A percentile compares a stretch with the other conserved stretches of the same genome.
phyloP scores from a whole-genome alignment of 352 stramenopile genomes.

The Blastocystis sp. region DNA sequence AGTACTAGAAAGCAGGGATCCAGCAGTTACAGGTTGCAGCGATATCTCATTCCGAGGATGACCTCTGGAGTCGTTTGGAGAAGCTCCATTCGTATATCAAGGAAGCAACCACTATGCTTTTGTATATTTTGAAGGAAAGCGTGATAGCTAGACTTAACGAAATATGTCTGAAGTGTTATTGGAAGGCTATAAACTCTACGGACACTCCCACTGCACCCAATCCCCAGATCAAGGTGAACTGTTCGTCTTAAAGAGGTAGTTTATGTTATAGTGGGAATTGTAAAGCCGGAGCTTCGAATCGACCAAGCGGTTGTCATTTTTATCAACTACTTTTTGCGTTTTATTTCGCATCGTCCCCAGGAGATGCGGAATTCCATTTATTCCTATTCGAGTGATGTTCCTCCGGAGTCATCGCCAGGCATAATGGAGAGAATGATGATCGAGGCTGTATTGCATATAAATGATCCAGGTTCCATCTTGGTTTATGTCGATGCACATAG shows the following conservation, averaged over 20 bases:
- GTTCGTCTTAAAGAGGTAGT: not conserved
- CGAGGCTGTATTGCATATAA: not conserved
- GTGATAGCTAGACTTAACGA: not conserved
- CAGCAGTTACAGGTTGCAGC: not conserved
- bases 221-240: not conserved
- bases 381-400: not conserved
- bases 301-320: slow-evolving; percentile 5
- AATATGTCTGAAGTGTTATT: not conserved
- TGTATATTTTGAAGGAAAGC: not conserved
- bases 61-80: not conserved
- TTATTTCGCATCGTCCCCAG: not conserved
- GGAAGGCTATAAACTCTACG: not conserved
- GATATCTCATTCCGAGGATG: not conserved
- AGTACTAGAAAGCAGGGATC: not conserved
- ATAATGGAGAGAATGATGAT: not conserved
- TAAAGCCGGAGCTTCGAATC: not conserved
- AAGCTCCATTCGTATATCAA: not conserved
- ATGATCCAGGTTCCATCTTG: not conserved
- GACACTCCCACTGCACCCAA: not conserved
- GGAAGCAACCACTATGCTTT: not conserved
- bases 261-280: not conserved
- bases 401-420: not conserved
- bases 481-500: not conserved
- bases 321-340: not conserved
- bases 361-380: not conserved